Percentiles rank a stretch among this genome's conserved stretches.
These are phyloP conservation scores for Phytophthora pluvialis DNA, from an alignment of 352 stramenopile species.

Conservation along the genomic window DNA sequence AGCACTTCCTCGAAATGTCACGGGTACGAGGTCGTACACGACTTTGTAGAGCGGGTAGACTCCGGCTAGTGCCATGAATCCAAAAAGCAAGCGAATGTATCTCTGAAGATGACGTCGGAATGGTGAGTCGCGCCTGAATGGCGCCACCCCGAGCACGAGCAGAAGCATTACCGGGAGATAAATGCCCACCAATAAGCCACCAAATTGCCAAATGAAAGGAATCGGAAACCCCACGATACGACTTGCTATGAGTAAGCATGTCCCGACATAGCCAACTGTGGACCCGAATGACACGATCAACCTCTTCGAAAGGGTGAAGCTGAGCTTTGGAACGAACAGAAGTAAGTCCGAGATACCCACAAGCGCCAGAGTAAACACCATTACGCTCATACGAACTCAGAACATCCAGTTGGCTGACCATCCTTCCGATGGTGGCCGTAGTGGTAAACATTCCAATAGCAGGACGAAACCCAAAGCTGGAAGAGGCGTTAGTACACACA, in stretches of 20 bases:
- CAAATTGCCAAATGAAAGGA: slow-evolving; percentile 27
- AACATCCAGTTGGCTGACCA: slow-evolving; percentile 34
- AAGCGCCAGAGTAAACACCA: slow-evolving; percentile 20
- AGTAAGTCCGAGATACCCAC: slow-evolving; percentile 12
- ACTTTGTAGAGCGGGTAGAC: slow-evolving; percentile 28
- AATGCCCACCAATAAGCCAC: slow-evolving; percentile 6
- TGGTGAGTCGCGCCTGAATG: slow-evolving; percentile 10
- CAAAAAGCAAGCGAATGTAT: slow-evolving; percentile 5
- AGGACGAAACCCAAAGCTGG: slow-evolving; percentile 10
- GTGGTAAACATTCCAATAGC: slow-evolving; percentile 30
- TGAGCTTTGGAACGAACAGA: slow-evolving; percentile 11
- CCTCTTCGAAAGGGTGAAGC: slow-evolving; percentile 7
- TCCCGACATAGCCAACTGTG: slow-evolving; percentile 9
- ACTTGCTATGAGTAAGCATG: neutral
- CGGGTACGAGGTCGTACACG: slow-evolving; percentile 15
- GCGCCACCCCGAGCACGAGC: slow-evolving; percentile 1
- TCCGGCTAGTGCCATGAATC: slow-evolving; percentile 10
- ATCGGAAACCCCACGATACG: slow-evolving; percentile 18
- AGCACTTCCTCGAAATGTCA: slow-evolving; percentile 10
- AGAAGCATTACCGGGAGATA: slow-evolving; percentile 18
- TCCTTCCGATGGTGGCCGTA: slow-evolving; percentile 22
- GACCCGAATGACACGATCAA: slow-evolving; percentile 14
- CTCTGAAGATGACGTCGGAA: neutral
- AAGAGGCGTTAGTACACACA: slow-evolving; percentile 21
- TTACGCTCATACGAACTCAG: slow-evolving; percentile 26